These are phyloP conservation scores for Neurospora intermedia DNA, from an alignment of 495 filamentous ascomycete species.

Conservation along the genomic window DNA sequence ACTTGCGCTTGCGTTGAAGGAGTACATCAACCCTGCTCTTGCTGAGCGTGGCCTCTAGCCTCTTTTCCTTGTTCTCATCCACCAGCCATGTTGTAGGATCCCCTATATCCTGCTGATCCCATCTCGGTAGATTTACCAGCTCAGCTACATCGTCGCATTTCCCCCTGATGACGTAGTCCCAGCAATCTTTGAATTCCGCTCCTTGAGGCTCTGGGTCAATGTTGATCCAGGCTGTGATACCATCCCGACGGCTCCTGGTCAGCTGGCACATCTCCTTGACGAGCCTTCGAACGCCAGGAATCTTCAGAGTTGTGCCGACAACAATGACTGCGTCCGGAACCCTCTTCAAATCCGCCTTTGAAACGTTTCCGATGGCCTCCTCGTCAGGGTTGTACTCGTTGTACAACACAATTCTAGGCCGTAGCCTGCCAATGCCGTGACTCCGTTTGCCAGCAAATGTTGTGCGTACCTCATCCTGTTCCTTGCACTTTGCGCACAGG, in stretches of 20 bases:
- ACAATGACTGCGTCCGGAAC: slow-evolving; percentile 88
- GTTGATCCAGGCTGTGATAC: slow-evolving; percentile 93
- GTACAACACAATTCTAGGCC: slow-evolving; percentile 91
- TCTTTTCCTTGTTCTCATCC: slow-evolving; percentile 29
- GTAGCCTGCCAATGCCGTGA: slow-evolving; percentile 82
- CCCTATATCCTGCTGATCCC: slow-evolving; percentile 52
- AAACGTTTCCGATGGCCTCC: slow-evolving; percentile 86
- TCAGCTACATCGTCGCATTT: slow-evolving; percentile 82
- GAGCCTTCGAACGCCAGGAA: slow-evolving; percentile 80
- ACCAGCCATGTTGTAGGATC: slow-evolving; percentile 27
- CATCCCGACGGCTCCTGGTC: slow-evolving; percentile 68
- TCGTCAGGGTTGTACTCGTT: slow-evolving; percentile 96
- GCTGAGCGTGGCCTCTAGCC: slow-evolving; percentile 18
- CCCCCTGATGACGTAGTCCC: slow-evolving; percentile 80
- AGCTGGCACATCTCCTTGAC: slow-evolving; percentile 82
- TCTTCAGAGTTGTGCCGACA: slow-evolving; percentile 89
- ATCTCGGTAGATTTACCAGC: slow-evolving; percentile 59
- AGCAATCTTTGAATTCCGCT: slow-evolving; percentile 81
- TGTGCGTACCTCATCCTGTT: slow-evolving; percentile 63
- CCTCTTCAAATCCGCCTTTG: slow-evolving; percentile 68
- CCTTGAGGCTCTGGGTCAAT: slow-evolving; percentile 68
- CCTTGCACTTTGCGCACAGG: slow-evolving; percentile 64
- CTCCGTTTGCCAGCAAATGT: slow-evolving; percentile 77
- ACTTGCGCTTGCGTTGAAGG: slow-evolving; percentile 23
- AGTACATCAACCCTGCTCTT: slow-evolving; percentile 30